A percentile compares a stretch with the other conserved stretches of the same genome.
These are phyloP conservation scores for Microcera coccophila DNA, from an alignment of 2,329 filamentous ascomycete species.

Conservation along the genomic window DNA sequence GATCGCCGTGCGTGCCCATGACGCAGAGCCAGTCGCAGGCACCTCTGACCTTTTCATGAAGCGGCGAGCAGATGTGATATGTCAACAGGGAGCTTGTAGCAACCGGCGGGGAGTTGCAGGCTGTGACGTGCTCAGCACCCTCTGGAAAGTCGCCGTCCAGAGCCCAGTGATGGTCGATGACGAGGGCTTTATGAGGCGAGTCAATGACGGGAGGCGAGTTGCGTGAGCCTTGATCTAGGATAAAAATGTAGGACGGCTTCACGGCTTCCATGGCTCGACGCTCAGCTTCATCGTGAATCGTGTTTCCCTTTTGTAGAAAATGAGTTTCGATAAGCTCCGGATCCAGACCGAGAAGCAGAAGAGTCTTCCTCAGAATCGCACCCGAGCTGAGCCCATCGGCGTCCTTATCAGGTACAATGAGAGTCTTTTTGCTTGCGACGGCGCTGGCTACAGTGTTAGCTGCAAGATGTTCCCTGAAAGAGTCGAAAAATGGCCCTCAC, in stretches of 20 bases:
- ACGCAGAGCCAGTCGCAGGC: too few species aligned
- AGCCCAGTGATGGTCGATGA: conserved; percentile 65
- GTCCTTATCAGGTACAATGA: conserved; percentile 67
- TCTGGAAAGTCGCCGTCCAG: conserved; percentile 53
- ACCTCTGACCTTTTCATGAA: too few species aligned
- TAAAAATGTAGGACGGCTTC: conserved; percentile 55
- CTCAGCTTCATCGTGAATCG: conserved; percentile 53
- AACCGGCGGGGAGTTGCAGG: conserved; percentile 61
- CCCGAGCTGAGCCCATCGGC: conserved; percentile 64
- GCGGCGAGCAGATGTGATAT: conserved; percentile 63
- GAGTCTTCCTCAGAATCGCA: conserved; percentile 57
- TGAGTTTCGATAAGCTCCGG: conserved; percentile 52
- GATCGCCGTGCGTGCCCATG: too few species aligned
- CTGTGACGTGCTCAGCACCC: conserved; percentile 53
- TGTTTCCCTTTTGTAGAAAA: conserved; percentile 56
- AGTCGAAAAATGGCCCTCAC: conserved; percentile 31
- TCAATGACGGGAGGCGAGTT: conserved; percentile 52
- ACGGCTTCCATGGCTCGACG: conserved; percentile 47
- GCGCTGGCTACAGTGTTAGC: conserved; percentile 40
- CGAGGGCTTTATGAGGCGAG: conserved; percentile 45
- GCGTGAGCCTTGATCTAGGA: conserved; percentile 63
- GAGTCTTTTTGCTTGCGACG: conserved; percentile 44
- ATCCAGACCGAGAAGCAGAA: conserved; percentile 55
- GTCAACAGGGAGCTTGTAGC: conserved; percentile 62
- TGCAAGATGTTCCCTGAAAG: conserved; percentile 11